These are phyloP conservation scores for Neostapfia colusana DNA, from an alignment of 176 grass and related monocot species.

Conservation along the genomic window DNA sequence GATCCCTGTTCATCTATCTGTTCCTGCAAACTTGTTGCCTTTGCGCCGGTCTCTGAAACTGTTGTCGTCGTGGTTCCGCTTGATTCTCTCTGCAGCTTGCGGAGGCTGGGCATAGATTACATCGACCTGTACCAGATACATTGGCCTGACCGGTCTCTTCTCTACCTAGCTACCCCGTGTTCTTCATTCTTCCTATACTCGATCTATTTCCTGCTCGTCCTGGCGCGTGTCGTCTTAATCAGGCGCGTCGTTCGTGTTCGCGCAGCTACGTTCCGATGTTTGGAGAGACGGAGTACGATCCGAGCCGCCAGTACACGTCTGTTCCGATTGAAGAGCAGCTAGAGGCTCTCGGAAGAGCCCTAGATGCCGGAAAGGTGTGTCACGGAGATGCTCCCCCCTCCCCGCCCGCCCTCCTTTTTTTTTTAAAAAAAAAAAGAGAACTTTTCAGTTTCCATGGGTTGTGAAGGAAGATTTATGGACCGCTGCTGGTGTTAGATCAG, in stretches of 20 bases:
- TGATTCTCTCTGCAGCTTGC: constrained; percentile 53
- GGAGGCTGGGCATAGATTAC: constrained; percentile 64
- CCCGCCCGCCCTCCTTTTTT: too few species aligned
- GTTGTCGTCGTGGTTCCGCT: neutral
- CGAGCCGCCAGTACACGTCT: constrained; percentile 54
- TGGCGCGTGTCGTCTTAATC: neutral
- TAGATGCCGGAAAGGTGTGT: constrained; percentile 75
- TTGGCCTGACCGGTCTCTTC: constrained; percentile 87
- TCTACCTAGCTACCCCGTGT: neutral
- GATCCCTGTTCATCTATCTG: neutral
- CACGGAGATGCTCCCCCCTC: neutral
- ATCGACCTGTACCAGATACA: constrained; percentile 98
- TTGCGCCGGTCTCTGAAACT: neutral
- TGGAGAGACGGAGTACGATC: constrained; percentile 83
- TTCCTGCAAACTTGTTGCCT: neutral
- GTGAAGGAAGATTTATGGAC: neutral
- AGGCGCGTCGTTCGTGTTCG: neutral
- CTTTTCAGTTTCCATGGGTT: neutral
- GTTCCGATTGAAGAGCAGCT: constrained; percentile 79
- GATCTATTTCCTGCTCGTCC: neutral
- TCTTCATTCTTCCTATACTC: neutral
- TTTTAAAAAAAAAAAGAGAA: too few species aligned
- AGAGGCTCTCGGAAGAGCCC: constrained; percentile 65
- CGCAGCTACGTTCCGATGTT: constrained; percentile 91
- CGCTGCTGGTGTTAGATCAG: constrained; percentile 60